Base-by-base conservation (phyloP, 306 rosid genomes). In the Prunus mira region DNA sequence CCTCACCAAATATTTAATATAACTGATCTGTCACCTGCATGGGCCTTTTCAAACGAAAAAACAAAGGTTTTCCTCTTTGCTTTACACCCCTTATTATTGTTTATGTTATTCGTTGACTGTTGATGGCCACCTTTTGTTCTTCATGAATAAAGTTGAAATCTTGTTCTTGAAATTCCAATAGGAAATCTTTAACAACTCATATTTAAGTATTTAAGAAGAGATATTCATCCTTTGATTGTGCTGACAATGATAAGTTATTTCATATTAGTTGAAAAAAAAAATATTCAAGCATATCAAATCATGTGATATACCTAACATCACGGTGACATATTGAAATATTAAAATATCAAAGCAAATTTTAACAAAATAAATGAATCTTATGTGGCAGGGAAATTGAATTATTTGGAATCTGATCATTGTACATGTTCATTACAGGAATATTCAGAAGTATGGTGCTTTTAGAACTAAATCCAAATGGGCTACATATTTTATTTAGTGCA, bases 1-100 rank as follows among this genome's bases (percentile, higher is more conserved):
- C 86, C 89, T 62, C 97, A 85, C 75, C 94, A 87, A 86, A 81
- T 91, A 51, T 96, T 96, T 81, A 86, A 47, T 85, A 81, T 91
- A 76, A 88, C 96, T 20, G 97, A 92, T 13, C 62, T 96, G 67
- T 91, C 96, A 73, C 99, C 97, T 65, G 71, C 76, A 24, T 89
- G 98, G 92, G 99, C 87, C 27, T 82, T 81, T 84, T 87, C 93
- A 49, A 83, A 89, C 13, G 99, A 96, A 83, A 83, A 87, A 87
- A 92, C 99, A 62, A 92, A 96, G 99, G 99, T 96, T 77, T n/a
- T 61, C 71, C 25, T 68, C 75, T 77, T 79, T 77, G 54, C 67
- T 55, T 61, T 45, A 30, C 34, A 12, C 77, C 34, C 61, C n/a
- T 19, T 65, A 24, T 30, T 52, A 8, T 70, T 78, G 67, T 70